Conservation (phyloP, 768 basidiomycete genomes). For the Russula virescens region DNA sequence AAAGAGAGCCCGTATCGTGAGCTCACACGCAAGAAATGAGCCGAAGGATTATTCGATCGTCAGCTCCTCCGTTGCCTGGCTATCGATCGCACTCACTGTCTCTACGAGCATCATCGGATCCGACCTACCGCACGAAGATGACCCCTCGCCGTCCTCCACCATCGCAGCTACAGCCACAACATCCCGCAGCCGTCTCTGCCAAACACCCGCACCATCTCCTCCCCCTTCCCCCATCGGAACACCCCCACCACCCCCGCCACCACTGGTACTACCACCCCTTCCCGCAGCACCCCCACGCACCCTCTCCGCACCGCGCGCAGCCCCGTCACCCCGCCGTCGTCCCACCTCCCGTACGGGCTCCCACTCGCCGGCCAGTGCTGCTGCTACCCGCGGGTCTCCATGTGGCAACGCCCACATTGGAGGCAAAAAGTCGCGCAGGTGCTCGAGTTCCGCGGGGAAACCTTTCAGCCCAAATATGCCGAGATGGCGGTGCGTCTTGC, state of each 20-base stretch:
- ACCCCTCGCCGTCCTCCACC: constrained; percentile 1
- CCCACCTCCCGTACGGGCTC: neutral
- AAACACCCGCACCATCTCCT: neutral
- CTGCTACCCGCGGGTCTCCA: constrained; percentile 9
- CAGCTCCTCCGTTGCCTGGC: constrained; percentile 16
- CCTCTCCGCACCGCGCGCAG: neutral
- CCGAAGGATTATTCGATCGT: neutral
- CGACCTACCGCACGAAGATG: neutral
- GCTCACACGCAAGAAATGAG: neutral
- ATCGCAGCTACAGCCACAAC: neutral
- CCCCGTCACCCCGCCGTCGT: too few species aligned
- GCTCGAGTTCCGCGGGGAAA: constrained; percentile 45
- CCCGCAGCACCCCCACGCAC: neutral
- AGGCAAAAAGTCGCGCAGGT: constrained; percentile 48
- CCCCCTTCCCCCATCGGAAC: too few species aligned
- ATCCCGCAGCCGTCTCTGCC: neutral
- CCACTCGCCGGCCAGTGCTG: neutral
- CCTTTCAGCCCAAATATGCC: constrained; percentile 53
- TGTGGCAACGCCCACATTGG: constrained; percentile 42
- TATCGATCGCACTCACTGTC: constrained; percentile 10
- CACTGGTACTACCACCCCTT: too few species aligned
- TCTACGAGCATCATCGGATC: constrained; percentile 5
- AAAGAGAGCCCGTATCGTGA: neutral
- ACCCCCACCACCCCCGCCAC: too few species aligned
- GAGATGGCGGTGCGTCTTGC: constrained; percentile 48